Evolutionary conservation across 2,329 filamentous ascomycete species (phyloP).

Genomic region (Ophiosphaerella herpotricha): DNA sequence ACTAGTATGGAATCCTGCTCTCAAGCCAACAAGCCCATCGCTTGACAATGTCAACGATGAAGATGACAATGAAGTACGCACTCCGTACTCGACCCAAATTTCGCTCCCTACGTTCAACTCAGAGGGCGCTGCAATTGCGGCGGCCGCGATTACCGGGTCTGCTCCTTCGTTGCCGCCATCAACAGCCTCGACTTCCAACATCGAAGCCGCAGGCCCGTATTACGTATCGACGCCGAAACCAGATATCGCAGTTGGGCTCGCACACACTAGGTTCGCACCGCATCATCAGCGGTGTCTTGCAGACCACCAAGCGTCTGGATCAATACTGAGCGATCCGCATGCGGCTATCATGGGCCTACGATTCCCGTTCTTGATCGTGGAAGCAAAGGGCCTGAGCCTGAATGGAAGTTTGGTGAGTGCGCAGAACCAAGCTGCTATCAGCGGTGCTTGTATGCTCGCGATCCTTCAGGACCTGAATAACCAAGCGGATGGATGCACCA

Average conservation of each 20-base stretch:
- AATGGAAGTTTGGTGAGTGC: slow-evolving; percentile 18
- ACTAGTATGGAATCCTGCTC: slow-evolving; percentile 19
- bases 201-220: slow-evolving; percentile 21
- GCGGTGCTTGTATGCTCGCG: slow-evolving; percentile 18
- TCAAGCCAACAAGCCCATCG: slow-evolving; percentile 14
- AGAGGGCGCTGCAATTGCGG: neutral
- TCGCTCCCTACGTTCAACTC: slow-evolving; percentile 10
- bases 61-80: slow-evolving; percentile 5
- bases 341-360: slow-evolving; percentile 19
- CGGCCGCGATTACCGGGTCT: slow-evolving; percentile 8
- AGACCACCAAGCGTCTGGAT: slow-evolving; percentile 14
- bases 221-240: slow-evolving; percentile 24
- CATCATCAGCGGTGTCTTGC: slow-evolving; percentile 7
- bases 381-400: slow-evolving; percentile 19
- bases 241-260: slow-evolving; percentile 19
- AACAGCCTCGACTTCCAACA: slow-evolving; percentile 14
- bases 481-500: slow-evolving; percentile 3
- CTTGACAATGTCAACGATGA: slow-evolving; percentile 7
- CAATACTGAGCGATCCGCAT: slow-evolving; percentile 21
- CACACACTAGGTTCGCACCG: slow-evolving; percentile 10
- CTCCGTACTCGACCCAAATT: slow-evolving; percentile 7
- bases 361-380: slow-evolving; percentile 21
- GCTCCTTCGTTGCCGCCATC: slow-evolving; percentile 19
- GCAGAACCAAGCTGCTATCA: slow-evolving; percentile 23
- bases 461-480: slow-evolving; percentile 17